Percentiles rank a stretch among this genome's conserved stretches.
Conservation (phyloP, 2,329 filamentous ascomycete species). For the Hymenoscyphus fructigenus region DNA sequence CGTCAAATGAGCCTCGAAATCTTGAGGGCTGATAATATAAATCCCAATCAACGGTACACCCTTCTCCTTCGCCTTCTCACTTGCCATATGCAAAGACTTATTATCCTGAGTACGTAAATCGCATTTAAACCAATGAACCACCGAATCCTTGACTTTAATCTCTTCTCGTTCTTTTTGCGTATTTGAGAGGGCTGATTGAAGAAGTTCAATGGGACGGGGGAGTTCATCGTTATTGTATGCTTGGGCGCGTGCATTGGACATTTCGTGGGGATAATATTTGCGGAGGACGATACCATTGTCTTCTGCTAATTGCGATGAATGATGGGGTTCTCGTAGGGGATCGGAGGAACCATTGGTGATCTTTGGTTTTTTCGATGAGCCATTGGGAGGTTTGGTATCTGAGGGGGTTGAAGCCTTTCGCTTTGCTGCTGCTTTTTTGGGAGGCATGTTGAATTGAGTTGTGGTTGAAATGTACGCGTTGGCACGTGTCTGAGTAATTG, state of each 20-base stretch:
- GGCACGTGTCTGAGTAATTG: background rate
- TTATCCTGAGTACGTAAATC: conserved; percentile 77
- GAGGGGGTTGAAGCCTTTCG: conserved; percentile 28
- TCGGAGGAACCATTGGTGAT: conserved; percentile 21
- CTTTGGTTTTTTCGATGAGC: conserved; percentile 28
- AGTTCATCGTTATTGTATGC: conserved; percentile 72
- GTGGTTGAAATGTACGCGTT: conserved; percentile 13
- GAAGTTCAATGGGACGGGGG: conserved; percentile 69
- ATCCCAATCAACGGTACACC: conserved; percentile 71
- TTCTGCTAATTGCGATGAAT: conserved; percentile 40
- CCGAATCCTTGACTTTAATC: conserved; percentile 56
- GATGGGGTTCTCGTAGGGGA: conserved; percentile 29
- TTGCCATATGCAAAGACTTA: conserved; percentile 65
- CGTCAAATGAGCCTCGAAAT: conserved; percentile 78
- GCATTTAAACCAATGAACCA: conserved; percentile 90
- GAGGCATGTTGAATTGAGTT: conserved; percentile 22
- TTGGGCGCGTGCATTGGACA: conserved; percentile 74
- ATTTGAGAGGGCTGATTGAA: conserved; percentile 59
- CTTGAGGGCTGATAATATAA: conserved; percentile 79
- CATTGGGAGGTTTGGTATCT: conserved; percentile 11
- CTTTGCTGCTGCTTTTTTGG: conserved; percentile 27
- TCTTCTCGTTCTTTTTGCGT: conserved; percentile 55
- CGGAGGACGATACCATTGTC: conserved; percentile 65
- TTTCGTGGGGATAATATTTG: conserved; percentile 81
- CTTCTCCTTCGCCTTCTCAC: conserved; percentile 63